Evolutionary conservation across 1,284 basidiomycete species (phyloP), one percentile per base, ranked within the genome.

Genomic region (Trichosporon inkin): DNA sequence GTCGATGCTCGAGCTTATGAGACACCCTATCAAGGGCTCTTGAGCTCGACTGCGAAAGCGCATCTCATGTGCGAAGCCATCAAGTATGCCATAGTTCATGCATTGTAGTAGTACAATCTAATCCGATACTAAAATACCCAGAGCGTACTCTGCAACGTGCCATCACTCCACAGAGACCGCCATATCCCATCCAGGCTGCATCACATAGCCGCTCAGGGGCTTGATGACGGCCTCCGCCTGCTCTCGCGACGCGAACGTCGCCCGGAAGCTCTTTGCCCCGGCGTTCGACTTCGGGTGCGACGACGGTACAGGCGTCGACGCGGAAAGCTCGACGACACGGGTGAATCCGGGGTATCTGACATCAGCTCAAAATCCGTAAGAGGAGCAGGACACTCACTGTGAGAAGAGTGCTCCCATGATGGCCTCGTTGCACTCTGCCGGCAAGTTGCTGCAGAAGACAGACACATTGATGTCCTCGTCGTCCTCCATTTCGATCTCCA

Each of bases 401-500:
- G 61, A 61, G 55, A 70, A 71, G 14, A 74, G 59, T 14, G 69
- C 70, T 20, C 60, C 57, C 67, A 74, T 67, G 51, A 73, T 71
- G 13, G 67, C 70, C 49, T 61, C 62, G 19, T 63, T 73, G 57
- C 70, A 71, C 63, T 76, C 73, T 55, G 70, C 68, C 1, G 74
- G 74, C 3, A 76, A 63, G 55, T 76, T 76, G 37, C 71, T 64
- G 60, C 73, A 75, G 34, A 73, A 63, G 37, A 74, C 51, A 3
- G 39, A 5, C 22, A 56, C 47, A 38, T 14, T 51, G 57, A 41
- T 68, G 53, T 70, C 69, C 55, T 73, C 74, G 41, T 76, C 77
- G 52, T 77, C 75, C 57, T 77, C 75, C 69, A 73, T 71, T 60
- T 77, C 75, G 63, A 77, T 76, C 64, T 76, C 74, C 70, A 76